Evolutionary conservation across 768 basidiomycete species (phyloP).

Genomic region (Hericium alpestre): DNA sequence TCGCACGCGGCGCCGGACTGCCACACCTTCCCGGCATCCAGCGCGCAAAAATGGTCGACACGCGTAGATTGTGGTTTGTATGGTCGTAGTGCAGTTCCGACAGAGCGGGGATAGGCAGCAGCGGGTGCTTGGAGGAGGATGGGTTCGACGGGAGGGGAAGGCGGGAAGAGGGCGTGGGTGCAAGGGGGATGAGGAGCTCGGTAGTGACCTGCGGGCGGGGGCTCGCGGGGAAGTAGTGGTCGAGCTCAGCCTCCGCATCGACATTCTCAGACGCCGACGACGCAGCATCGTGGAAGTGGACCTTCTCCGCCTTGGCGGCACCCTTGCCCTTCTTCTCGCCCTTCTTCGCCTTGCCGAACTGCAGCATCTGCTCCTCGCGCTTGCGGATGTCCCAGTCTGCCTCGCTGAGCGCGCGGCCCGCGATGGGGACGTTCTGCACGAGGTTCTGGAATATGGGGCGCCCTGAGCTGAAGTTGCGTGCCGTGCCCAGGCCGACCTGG

Average conservation of each 20-base stretch:
- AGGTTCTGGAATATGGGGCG: slow-evolving; percentile 74
- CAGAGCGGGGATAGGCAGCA: slow-evolving; percentile 48
- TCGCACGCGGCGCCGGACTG: slow-evolving; percentile 47
- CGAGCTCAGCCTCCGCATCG: slow-evolving; percentile 29
- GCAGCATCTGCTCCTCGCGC: slow-evolving; percentile 29
- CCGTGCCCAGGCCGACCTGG: slow-evolving; percentile 68
- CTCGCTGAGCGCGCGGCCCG: slow-evolving; percentile 62
- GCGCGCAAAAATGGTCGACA: slow-evolving; percentile 57
- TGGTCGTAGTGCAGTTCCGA: slow-evolving; percentile 42
- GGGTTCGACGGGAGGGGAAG: slow-evolving; percentile 38
- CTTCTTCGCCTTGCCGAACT: slow-evolving; percentile 14
- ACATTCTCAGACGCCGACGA: slow-evolving; percentile 20
- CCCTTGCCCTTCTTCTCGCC: slow-evolving; percentile 21
- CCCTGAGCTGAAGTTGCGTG: slow-evolving; percentile 63
- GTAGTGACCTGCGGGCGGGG: slow-evolving; percentile 40
- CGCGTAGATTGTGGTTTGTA: slow-evolving; percentile 47
- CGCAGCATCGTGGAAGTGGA: slow-evolving; percentile 12
- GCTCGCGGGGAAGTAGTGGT: slow-evolving; percentile 49
- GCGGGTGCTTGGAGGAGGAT: slow-evolving; percentile 17
- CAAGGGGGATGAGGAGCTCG: slow-evolving; percentile 63
- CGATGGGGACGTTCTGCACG: slow-evolving; percentile 62
- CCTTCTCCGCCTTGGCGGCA: slow-evolving; percentile 12
- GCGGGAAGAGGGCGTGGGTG: slow-evolving; percentile 61
- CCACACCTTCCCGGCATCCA: slow-evolving; percentile 67
- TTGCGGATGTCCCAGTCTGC: slow-evolving; percentile 56